phyloP scores from a whole-genome alignment of 169 alveolate species.

The Cryptosporidium parvum region DNA sequence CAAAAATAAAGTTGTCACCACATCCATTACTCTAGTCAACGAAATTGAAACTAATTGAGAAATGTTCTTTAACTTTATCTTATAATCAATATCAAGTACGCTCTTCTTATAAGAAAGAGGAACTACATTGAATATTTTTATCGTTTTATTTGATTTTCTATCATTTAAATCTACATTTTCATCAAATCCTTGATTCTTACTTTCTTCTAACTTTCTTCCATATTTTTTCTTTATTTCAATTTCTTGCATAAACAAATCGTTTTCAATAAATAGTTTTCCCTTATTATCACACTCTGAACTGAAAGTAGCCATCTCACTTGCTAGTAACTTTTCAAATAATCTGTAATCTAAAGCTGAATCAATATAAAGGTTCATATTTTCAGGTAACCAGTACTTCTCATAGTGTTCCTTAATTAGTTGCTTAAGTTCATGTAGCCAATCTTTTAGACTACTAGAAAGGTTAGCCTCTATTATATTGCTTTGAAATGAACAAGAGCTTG shows the following conservation, averaged over 20 bases:
- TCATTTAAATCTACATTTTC: not conserved
- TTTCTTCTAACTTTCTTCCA: not conserved
- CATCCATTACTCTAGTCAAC: slow-evolving; percentile 59
- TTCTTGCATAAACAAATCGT: not conserved
- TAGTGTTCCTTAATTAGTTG: slow-evolving; percentile 4
- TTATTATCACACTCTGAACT: slow-evolving; percentile 1
- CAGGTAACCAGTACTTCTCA: slow-evolving; percentile 45
- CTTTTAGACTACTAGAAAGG: slow-evolving; percentile 3
- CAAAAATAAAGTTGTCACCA: slow-evolving; percentile 9
- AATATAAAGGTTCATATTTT: slow-evolving; percentile 31
- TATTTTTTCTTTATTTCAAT: not conserved
- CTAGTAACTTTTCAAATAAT: slow-evolving; percentile 19
- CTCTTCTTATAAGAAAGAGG: slow-evolving; percentile 39
- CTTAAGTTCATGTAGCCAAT: slow-evolving; percentile 10
- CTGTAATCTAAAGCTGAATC: slow-evolving; percentile 38
- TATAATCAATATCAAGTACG: slow-evolving; percentile 31
- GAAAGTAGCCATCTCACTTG: not conserved
- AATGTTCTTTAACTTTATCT: slow-evolving; percentile 24
- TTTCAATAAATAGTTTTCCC: not conserved
- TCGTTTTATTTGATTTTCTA: not conserved
- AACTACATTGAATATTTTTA: slow-evolving; percentile 26
- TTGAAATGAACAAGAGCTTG: not conserved
- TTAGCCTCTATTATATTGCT: not conserved
- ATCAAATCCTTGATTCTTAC: not conserved
- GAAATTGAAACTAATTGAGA: slow-evolving; percentile 12